Percentiles rank a stretch among this genome's conserved stretches.
These are phyloP conservation scores for Coemansia sp. DNA, from an alignment of 192 early-diverging fungal species.

Conservation along the genomic window DNA sequence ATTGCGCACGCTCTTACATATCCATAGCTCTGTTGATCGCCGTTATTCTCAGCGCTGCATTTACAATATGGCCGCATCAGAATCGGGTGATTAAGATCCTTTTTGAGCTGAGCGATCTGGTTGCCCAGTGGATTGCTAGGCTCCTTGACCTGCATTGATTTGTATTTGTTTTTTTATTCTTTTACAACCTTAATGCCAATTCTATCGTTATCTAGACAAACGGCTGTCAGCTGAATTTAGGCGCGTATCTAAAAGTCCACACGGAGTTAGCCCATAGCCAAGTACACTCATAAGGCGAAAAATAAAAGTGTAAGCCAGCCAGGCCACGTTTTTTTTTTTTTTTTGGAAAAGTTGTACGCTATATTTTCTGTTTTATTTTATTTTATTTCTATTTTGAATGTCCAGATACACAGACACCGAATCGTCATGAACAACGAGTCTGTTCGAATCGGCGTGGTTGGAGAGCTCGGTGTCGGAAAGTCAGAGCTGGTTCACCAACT, in stretches of 20 bases:
- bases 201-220: too few species aligned
- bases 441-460: constrained; percentile 46
- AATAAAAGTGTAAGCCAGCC: neutral
- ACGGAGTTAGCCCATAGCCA: neutral
- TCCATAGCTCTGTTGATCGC: constrained; percentile 21
- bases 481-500: constrained; percentile 43
- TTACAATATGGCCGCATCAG: constrained; percentile 37
- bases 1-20: neutral
- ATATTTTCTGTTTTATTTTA: neutral
- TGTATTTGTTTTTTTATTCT: neutral
- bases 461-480: constrained; percentile 38
- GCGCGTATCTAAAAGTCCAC: neutral
- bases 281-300: neutral
- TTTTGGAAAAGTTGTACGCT: neutral
- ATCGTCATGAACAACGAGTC: constrained; percentile 36
- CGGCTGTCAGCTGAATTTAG: too few species aligned
- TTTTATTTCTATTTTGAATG: neutral
- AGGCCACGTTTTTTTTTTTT: too few species aligned
- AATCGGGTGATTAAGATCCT: constrained; percentile 22
- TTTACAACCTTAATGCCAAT: too few species aligned
- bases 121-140: constrained; percentile 42
- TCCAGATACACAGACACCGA: neutral
- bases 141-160: constrained; percentile 14
- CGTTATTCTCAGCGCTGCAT: constrained; percentile 16
- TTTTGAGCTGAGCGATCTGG: constrained; percentile 34